Percentiles rank a stretch among this genome's conserved stretches.
Evolutionary conservation across 2,329 filamentous ascomycete species (phyloP).

Genomic region (Neophaeococcomyces aloes): DNA sequence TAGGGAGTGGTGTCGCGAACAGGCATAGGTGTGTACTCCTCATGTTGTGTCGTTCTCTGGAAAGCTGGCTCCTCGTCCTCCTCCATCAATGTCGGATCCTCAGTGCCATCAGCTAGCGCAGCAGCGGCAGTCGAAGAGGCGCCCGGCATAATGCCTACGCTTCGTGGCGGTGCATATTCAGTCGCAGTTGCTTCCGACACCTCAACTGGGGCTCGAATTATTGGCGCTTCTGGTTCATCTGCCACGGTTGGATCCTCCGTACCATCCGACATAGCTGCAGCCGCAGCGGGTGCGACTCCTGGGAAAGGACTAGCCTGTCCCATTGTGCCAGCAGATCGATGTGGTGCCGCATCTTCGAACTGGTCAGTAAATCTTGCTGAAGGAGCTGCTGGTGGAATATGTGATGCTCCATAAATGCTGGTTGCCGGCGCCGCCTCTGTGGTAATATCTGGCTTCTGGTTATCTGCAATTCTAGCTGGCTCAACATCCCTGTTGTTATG

Average conservation of each 20-base stretch:
- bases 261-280: slow-evolving; percentile 15
- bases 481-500: slow-evolving; percentile 5
- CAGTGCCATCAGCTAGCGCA: slow-evolving; percentile 17
- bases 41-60: slow-evolving; percentile 18
- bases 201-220: slow-evolving; percentile 9
- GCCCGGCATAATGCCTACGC: slow-evolving; percentile 9
- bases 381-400: too few relatives aligned
- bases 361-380: too few relatives aligned
- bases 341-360: not conserved
- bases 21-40: too few relatives aligned
- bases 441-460: slow-evolving; percentile 5
- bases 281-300: slow-evolving; percentile 12
- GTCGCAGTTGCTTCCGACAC: slow-evolving; percentile 18
- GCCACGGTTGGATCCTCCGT: slow-evolving; percentile 15
- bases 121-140: slow-evolving; percentile 13
- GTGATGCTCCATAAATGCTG: too few relatives aligned
- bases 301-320: slow-evolving; percentile 3
- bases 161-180: slow-evolving; percentile 17
- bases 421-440: slow-evolving; percentile 7
- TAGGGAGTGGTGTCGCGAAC: too few relatives aligned
- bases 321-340: not conserved
- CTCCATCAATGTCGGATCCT: slow-evolving; percentile 16
- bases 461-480: slow-evolving; percentile 4
- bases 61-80: slow-evolving; percentile 18
- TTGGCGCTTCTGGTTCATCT: slow-evolving; percentile 15